These are phyloP conservation scores for Huiozyma naganishii DNA, from an alignment of 805 yeast species.

Conservation along the genomic window DNA sequence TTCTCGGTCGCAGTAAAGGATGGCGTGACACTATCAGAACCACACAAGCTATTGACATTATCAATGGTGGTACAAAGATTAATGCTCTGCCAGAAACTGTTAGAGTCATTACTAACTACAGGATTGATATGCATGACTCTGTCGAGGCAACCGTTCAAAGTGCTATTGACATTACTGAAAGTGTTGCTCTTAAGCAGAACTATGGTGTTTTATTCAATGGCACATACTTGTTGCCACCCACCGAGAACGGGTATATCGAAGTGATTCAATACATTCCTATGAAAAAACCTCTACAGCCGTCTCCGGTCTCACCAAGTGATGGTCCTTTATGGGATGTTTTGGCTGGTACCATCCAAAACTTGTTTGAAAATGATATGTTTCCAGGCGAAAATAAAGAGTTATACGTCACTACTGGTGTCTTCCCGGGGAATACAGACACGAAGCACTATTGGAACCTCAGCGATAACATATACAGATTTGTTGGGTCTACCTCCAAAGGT, in stretches of 20 bases:
- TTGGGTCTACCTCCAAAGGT: constrained; percentile 15
- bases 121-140: constrained; percentile 49
- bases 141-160: constrained; percentile 34
- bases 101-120: constrained; percentile 45
- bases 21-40: constrained; percentile 41
- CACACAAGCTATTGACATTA: constrained; percentile 56
- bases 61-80: constrained; percentile 63
- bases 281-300: constrained; percentile 27
- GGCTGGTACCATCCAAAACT: constrained; percentile 45
- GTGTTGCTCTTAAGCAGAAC: constrained; percentile 37
- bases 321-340: constrained; percentile 31
- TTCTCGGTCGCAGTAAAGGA: constrained; percentile 6
- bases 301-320: constrained; percentile 30
- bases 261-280: constrained; percentile 10
- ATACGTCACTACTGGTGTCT: constrained; percentile 37
- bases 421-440: constrained; percentile 56
- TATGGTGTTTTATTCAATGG: constrained; percentile 33
- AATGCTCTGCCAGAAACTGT: constrained; percentile 68
- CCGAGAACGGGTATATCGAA: constrained; percentile 25
- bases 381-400: constrained; percentile 11
- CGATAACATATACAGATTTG: constrained; percentile 42
- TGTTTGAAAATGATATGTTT: constrained; percentile 40
- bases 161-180: constrained; percentile 27
- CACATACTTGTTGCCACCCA: constrained; percentile 13
- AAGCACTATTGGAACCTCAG: constrained; percentile 47